phyloP scores from a whole-genome alignment of 306 rosid genomes.

The Medicago ruthenica region DNA sequence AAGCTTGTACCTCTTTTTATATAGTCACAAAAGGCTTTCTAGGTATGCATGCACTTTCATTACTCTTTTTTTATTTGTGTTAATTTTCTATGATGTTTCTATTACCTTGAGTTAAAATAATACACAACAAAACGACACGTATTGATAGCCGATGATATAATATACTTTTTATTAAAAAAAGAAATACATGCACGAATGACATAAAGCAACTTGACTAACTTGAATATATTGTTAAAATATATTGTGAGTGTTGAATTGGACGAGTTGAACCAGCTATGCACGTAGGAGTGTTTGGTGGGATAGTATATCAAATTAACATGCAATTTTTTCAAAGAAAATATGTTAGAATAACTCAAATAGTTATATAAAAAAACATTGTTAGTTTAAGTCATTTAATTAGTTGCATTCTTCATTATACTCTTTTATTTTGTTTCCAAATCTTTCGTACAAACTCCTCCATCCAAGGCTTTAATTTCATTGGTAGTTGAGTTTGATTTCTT shows the following conservation, averaged over 20 bases:
- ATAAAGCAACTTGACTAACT: conserved; percentile 41
- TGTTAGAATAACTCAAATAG: too few species aligned
- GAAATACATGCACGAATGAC: conserved; percentile 8
- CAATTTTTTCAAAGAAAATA: conserved; percentile 41
- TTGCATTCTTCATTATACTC: conserved; percentile 40
- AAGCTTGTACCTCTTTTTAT: conserved; percentile 49
- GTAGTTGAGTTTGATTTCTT: conserved; percentile 42
- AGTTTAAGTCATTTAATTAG: conserved; percentile 54
- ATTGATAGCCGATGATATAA: conserved; percentile 13
- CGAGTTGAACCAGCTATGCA: conserved; percentile 35
- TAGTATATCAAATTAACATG: conserved; percentile 24
- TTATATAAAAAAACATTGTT: too few species aligned
- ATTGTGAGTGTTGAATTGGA: conserved; percentile 26
- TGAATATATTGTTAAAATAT: conserved; percentile 26
- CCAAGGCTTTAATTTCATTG: conserved; percentile 30
- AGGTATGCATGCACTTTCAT: conserved; percentile 42
- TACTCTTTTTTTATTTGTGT: not conserved
- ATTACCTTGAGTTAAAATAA: conserved; percentile 5
- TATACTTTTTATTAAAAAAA: not conserved
- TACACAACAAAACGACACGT: conserved; percentile 15
- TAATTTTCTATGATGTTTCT: not conserved
- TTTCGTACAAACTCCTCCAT: conserved; percentile 48
- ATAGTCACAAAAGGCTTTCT: conserved; percentile 14
- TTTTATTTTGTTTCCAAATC: conserved; percentile 2
- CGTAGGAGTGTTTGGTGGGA: conserved; percentile 52